phyloP scores from a whole-genome alignment of 1,284 basidiomycete species.

The Cutaneotrichosporon cyanovorans region DNA sequence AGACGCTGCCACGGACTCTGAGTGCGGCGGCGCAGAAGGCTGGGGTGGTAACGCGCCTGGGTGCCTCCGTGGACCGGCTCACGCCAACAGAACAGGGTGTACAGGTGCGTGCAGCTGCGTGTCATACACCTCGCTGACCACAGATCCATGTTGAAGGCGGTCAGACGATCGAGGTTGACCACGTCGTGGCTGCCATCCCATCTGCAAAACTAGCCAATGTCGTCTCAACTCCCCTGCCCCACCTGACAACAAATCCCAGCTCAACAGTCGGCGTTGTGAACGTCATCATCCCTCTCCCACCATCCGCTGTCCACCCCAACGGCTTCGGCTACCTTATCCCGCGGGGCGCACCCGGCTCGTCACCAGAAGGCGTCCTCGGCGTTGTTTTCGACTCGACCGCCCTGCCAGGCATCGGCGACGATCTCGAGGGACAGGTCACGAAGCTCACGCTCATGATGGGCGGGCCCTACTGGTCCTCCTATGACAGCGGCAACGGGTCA shows the following conservation, averaged over 20 bases:
- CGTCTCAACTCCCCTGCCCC: conserved; percentile 48
- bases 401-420: conserved; percentile 54
- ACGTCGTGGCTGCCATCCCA: conserved; percentile 31
- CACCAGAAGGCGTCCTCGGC: conserved; percentile 56
- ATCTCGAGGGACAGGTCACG: conserved; percentile 27
- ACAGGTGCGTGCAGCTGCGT: background rate
- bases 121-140: background rate
- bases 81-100: conserved; percentile 1
- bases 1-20: conserved; percentile 59
- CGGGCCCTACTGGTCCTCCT: conserved; percentile 59
- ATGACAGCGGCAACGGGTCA: conserved; percentile 11
- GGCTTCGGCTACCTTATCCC: conserved; percentile 95
- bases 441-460: conserved; percentile 91
- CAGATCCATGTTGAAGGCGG: background rate
- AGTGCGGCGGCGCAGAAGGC: conserved; percentile 44
- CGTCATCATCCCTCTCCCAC: conserved; percentile 55
- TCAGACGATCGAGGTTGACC: conserved; percentile 8
- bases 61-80: conserved; percentile 41
- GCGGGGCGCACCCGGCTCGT: conserved; percentile 48
- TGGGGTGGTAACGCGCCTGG: conserved; percentile 57
- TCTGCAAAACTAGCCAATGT: conserved; percentile 20
- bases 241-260: conserved; percentile 43
- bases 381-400: conserved; percentile 77
- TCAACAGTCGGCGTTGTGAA: conserved; percentile 61
- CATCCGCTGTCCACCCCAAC: conserved; percentile 54